Conservation (phyloP, 306 rosid genomes). For the Albizia julibrissin region DNA sequence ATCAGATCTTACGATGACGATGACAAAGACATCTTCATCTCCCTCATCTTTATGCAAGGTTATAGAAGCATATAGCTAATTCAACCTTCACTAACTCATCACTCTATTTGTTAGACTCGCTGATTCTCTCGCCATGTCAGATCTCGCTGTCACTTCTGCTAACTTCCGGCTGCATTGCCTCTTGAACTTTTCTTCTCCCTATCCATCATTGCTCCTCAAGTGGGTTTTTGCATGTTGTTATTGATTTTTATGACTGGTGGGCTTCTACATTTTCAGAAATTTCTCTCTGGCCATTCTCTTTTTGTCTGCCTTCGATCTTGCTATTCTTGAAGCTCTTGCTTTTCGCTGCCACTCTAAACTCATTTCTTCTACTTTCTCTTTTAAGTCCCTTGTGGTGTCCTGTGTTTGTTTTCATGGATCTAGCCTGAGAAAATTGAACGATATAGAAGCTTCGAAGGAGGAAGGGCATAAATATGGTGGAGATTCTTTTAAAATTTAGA, state of each 20-base stretch:
- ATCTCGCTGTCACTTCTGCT: neutral
- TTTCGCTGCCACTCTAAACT: slow-evolving; percentile 30
- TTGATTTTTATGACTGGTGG: neutral
- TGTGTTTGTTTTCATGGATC: too few relatives aligned
- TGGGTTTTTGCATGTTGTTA: neutral
- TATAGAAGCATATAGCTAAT: slow-evolving; percentile 16
- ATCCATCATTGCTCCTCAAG: neutral
- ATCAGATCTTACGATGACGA: too few relatives aligned
- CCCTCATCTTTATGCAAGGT: too few relatives aligned
- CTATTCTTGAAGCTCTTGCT: slow-evolving; percentile 17
- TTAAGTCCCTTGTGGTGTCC: too few relatives aligned
- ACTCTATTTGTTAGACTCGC: neutral
- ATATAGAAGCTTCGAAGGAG: too few relatives aligned
- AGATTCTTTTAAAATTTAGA: too few relatives aligned
- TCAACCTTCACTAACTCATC: neutral
- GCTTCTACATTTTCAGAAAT: slow-evolving; percentile 14
- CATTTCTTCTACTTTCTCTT: slow-evolving; percentile 23
- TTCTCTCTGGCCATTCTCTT: neutral
- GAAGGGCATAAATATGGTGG: too few relatives aligned
- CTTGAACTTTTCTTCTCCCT: slow-evolving; percentile 8
- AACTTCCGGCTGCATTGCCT: neutral
- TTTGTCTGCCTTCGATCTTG: slow-evolving; percentile 23
- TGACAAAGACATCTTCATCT: too few relatives aligned
- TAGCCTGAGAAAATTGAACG: too few relatives aligned
- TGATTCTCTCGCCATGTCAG: neutral